Evolutionary conservation across 176 grass and related monocot genomes (phyloP), one percentile per base, ranked within the genome.

Genomic region (Oryza australiensis): DNA sequence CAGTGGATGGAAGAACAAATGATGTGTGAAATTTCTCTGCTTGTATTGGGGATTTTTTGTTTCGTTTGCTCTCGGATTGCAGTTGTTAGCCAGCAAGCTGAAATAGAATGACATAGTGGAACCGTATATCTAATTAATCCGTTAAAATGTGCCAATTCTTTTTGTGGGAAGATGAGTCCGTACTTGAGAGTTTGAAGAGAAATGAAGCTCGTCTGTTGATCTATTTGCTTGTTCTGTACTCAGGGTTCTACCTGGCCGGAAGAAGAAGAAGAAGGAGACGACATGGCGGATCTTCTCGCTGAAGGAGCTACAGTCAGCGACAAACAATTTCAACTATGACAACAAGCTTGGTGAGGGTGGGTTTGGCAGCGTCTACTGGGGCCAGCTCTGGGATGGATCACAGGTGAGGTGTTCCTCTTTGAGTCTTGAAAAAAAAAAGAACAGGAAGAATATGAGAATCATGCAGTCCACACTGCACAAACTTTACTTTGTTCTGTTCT

Each of bases 291-390:
- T 97, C 83, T 97, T 97, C 81, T 90, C 87, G 1, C 90, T 97
- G 7, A 97, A 94, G 66, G 94, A 97, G 73, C 83, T 97, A 48
- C 92, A 94, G 82, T 88, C 62, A 0, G 94, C 94, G 1, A 97
- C 94, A 0, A 97, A 97, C 87, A 94, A 87, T 43, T 97, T 97
- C 78, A 97, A 97, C 86, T 97, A 97, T 15, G 94, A 97, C 12
- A 97, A 97, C 80, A 97, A 97, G 87, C 84, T 97, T 2, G 94
- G 94, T 3, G 92, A 97, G 72, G 94, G 94, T 42, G 94, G 92
- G 43, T 97, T 97, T 12, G 94, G 94, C 18, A 97, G 92, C 60
- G 94, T 97, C 38, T 97, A 97, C 60, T 97, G 94, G 94, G 94
- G 94, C 77, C 92, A 94, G 88, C 94, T 97, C 32, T 94, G 89